Conservation (phyloP, 108 stramenopile genomes). For the Fragilaria crotonensis region DNA sequence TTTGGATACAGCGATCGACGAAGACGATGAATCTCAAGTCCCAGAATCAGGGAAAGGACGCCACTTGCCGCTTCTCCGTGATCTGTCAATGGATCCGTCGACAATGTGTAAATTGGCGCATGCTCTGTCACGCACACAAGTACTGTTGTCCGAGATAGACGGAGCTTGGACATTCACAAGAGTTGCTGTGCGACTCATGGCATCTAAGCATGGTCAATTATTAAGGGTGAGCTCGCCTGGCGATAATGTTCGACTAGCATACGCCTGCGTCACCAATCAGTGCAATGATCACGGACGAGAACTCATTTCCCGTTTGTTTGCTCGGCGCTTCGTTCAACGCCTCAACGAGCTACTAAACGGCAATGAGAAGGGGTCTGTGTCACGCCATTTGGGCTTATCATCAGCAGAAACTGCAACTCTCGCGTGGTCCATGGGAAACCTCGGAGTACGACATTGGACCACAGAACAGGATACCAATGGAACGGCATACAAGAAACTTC, state of each 20-base stretch:
- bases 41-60: slow-evolving; percentile 4
- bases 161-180: slow-evolving; percentile 29
- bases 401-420: slow-evolving; percentile 27
- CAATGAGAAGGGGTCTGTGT: slow-evolving; percentile 5
- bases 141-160: slow-evolving; percentile 17
- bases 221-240: slow-evolving; percentile 31
- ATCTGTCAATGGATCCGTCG: slow-evolving; percentile 42
- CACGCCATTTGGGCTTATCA: slow-evolving; percentile 5
- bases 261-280: slow-evolving; percentile 27
- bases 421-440: slow-evolving; percentile 35
- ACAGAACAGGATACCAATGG: slow-evolving; percentile 4
- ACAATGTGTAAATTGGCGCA: slow-evolving; percentile 40
- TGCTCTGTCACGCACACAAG: slow-evolving; percentile 17
- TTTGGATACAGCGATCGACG: slow-evolving; percentile 28
- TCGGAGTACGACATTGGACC: slow-evolving; percentile 26
- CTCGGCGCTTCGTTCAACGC: slow-evolving; percentile 29
- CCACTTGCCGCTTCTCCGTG: slow-evolving; percentile 25
- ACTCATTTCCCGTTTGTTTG: slow-evolving; percentile 28
- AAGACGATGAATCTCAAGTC: slow-evolving; percentile 9
- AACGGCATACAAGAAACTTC: slow-evolving; percentile 21
- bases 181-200: slow-evolving; percentile 34
- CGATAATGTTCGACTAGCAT: slow-evolving; percentile 29
- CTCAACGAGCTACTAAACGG: slow-evolving; percentile 27
- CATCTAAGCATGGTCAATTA: slow-evolving; percentile 43
- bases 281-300: slow-evolving; percentile 22